Evolutionary conservation across 164 flowering plant species (phyloP), one percentile per base, ranked within the genome.

Genomic region (Magnolia changhungtana): DNA sequence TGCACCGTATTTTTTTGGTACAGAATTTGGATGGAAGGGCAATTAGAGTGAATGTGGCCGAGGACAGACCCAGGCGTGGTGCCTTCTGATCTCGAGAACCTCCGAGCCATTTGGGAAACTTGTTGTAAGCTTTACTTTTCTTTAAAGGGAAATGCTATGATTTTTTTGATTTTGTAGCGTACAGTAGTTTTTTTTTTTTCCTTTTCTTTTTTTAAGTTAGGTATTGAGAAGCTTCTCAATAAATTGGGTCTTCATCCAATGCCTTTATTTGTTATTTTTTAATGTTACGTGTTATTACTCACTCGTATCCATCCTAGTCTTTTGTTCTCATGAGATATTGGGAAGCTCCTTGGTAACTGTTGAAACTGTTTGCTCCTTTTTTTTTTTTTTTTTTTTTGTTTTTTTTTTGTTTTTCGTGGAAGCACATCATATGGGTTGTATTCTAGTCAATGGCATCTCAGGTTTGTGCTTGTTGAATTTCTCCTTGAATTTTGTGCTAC

Each of bases 11-110:
- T 52, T 78, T 63, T 2, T 50, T 37, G 11, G 31, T 29, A 83
- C 91, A 93, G 99, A 87, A 70, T 81, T 75, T 95, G 90, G 94
- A 90, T 31, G 98, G 98, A 23, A 90, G 98, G 77, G 72, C 89
- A 23, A 85, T 95, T 67, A 87, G 92, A 80, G 98, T 91, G 67
- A 91, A 86, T 71, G 89, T 87, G 50, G 97, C 97, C 10, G 94
- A 88, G 81, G 87, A 85, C n/a, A 86, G 86, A 82, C 90, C 88
- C 18, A 81, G 85, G 76, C 89, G 88, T 67, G 50, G 72, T 27
- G 81, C 75, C 13, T 85, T 83, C 20, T 83, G 75, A 81, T 49
- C 21, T 72, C 16, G 55, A 24, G 61, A 18, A 51, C 7, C 55
- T 6, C 19, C 63, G 8, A 11, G 4, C 18, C 31, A 8, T 55